phyloP scores from a whole-genome alignment of 306 rosid genomes.

The Trifolium pratense region DNA sequence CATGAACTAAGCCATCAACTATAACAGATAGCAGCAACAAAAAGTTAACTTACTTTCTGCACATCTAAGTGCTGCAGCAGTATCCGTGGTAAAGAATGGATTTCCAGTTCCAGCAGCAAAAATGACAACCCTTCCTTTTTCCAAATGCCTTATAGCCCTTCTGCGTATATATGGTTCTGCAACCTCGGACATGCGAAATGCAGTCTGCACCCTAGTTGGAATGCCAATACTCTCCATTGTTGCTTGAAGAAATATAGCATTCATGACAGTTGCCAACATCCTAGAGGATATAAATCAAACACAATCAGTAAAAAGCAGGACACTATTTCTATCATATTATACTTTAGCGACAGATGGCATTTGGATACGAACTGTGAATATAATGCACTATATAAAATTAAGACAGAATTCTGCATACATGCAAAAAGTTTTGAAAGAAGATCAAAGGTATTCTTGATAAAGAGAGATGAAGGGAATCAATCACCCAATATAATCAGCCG shows the following conservation, averaged over 20 bases:
- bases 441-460: constrained; percentile 6
- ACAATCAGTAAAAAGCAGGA: constrained; percentile 16
- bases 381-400: constrained; percentile 10
- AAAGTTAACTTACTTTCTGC: constrained; percentile 82
- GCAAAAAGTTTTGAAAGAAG: constrained; percentile 34
- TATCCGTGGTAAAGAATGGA: constrained; percentile 96
- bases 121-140: constrained; percentile 96
- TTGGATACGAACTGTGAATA: constrained; percentile 3
- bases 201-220: constrained; percentile 99
- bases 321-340: background rate
- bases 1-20: constrained; percentile 9
- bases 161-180: constrained; percentile 99
- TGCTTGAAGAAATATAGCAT: constrained; percentile 97
- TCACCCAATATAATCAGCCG: constrained; percentile 97
- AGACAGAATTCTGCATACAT: background rate
- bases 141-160: constrained; percentile 94
- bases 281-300: constrained; percentile 46
- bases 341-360: background rate
- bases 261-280: constrained; percentile 99
- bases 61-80: constrained; percentile 97
- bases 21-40: background rate
- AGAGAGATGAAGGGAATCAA: constrained; percentile 44
- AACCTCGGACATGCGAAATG: constrained; percentile 96
- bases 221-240: constrained; percentile 99
- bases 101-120: constrained; percentile 99